Conservation (phyloP, 257 asterid species). For the Salvia hispanica region DNA sequence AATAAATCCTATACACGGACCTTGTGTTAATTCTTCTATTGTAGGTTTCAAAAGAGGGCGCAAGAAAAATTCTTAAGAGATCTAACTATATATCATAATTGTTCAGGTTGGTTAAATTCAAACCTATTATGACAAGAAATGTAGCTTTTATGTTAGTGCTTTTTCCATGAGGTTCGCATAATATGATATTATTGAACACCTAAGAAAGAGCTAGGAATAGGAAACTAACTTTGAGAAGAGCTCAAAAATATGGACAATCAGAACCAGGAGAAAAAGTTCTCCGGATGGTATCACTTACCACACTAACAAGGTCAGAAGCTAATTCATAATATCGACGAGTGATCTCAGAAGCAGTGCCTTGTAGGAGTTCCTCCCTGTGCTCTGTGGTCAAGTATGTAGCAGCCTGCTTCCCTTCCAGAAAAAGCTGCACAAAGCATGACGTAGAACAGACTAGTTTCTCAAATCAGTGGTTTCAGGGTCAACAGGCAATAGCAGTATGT, state of each 20-base stretch:
- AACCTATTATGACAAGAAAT: neutral
- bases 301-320: constrained; percentile 78
- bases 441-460: neutral
- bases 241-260: constrained; percentile 6
- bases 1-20: neutral
- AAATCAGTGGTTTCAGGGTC: neutral
- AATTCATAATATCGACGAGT: constrained; percentile 74
- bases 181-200: constrained; percentile 18
- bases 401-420: constrained; percentile 86
- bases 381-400: constrained; percentile 59
- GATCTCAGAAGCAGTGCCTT: constrained; percentile 71
- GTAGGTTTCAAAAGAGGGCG: neutral
- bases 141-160: constrained; percentile 5
- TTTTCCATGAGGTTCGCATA: neutral
- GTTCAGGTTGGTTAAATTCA: neutral
- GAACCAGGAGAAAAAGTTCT: constrained; percentile 9
- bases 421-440: constrained; percentile 49
- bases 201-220: constrained; percentile 7
- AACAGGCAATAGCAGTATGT: no score
- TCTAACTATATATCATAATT: neutral
- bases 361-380: constrained; percentile 64
- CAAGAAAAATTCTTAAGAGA: neutral
- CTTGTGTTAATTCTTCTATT: neutral
- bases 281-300: constrained; percentile 54
- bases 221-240: constrained; percentile 13